phyloP scores from a whole-genome alignment of 106 monocot genomes.

The Iris macrosiphon region DNA sequence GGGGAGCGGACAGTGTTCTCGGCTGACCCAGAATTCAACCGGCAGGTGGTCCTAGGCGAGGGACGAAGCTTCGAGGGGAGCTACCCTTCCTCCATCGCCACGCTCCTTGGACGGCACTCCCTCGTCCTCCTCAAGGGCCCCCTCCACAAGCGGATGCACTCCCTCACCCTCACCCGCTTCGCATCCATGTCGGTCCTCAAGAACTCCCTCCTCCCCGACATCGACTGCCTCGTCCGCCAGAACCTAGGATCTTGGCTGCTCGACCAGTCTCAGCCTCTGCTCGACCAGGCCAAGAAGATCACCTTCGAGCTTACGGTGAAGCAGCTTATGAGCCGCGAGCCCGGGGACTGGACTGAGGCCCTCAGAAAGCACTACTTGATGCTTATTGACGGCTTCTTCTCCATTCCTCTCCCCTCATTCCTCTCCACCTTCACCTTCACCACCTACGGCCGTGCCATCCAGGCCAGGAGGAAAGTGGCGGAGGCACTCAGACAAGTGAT shows the following conservation, averaged over 20 bases:
- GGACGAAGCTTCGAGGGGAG: conserved; percentile 68
- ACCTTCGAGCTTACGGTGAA: conserved; percentile 72
- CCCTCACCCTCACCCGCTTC: conserved; percentile 59
- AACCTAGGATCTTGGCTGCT: conserved; percentile 39
- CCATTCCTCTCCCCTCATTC: conserved; percentile 55
- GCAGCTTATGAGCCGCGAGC: conserved; percentile 75
- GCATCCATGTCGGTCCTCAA: conserved; percentile 48
- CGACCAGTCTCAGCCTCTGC: conserved; percentile 16
- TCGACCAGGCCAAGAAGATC: conserved; percentile 82
- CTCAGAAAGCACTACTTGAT: conserved; percentile 57
- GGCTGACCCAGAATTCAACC: conserved; percentile 84
- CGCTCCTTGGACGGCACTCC: conserved; percentile 68
- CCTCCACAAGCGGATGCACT: conserved; percentile 70
- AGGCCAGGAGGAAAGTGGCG: conserved; percentile 64
- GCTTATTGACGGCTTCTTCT: conserved; percentile 85
- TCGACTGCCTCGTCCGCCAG: conserved; percentile 48
- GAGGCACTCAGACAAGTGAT: conserved; percentile 48
- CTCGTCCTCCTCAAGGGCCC: conserved; percentile 57
- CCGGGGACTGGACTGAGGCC: conserved; percentile 74
- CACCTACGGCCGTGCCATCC: conserved; percentile 66
- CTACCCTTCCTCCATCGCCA: conserved; percentile 76
- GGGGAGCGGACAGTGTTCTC: conserved; percentile 95
- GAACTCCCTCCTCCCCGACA: conserved; percentile 40
- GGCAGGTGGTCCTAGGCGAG: conserved; percentile 52
- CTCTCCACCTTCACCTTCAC: conserved; percentile 54